Evolutionary conservation across 2,329 filamentous ascomycete species (phyloP), one percentile per base, ranked within the genome.

Genomic region (Pyrenochaeta sp.): DNA sequence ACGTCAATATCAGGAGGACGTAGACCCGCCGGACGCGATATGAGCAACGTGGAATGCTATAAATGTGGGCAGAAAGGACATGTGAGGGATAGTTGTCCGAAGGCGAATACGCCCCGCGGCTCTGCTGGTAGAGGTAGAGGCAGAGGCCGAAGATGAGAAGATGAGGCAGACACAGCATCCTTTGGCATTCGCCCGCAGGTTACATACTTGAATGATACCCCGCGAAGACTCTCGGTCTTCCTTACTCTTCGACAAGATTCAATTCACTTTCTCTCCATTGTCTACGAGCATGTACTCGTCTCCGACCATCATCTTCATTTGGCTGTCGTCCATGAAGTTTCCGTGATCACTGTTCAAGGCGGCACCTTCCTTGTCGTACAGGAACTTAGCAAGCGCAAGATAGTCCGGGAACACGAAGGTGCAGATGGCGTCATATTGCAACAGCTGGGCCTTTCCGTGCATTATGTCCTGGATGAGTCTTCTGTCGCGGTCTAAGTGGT

Each of bases 61-160:
- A 83, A 78, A 19, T 91, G 89, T 72, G 85, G 87, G 15, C 81
- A 86, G 62, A 78, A 80, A 34, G 88, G 88, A 1, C 90, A 91
- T 73, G 84, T 83, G 61, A 81, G 81, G 51, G 78, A 74, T 47
- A 82, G 87, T 22, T 90, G 88, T 70, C 82, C 86, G 1, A 77
- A 68, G 30, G 15, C 45, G 22, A 51, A 40, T 34, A 55, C 59
- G 44, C 54, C 62, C 30, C 71, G 72, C 19, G 72, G 68, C 24
- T 69, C 64, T 58, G 60, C 61, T 44, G 68, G 72, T 3, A 65
- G 72, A 60, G 62, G 68, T 30, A 61, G 63, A 50, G 69, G 63
- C 40, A 62, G 67, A 43, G 62, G 62, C 40, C 66, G 65, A 60
- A 66, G 65, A 56, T 73, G 42, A 66, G 58, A 8, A 67, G 65